phyloP scores from a whole-genome alignment of 2,329 filamentous ascomycete species.

The Beauveria caledonica region DNA sequence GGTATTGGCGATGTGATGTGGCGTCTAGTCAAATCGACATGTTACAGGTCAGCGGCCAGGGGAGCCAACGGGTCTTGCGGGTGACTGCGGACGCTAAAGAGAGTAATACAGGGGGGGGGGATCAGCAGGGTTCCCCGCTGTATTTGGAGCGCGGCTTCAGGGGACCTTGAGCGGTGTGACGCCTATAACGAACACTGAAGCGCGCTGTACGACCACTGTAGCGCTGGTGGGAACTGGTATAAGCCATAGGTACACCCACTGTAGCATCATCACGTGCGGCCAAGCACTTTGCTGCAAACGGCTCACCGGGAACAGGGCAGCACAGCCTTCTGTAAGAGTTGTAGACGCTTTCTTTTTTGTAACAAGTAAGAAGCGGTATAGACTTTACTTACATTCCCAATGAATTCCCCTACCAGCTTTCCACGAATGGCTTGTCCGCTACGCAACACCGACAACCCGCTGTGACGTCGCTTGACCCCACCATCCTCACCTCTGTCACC shows the following conservation, averaged over 20 bases:
- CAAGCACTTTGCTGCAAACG: no score
- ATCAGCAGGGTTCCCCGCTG: neutral
- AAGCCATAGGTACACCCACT: no score
- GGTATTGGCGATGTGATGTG: slow-evolving; percentile 7
- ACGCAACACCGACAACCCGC: neutral
- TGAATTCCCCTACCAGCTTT: no score
- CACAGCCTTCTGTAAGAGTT: no score
- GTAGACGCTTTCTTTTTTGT: no score
- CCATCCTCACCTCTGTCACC: neutral
- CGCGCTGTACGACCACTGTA: neutral
- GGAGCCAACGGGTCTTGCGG: neutral
- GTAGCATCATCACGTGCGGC: no score
- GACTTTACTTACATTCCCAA: no score
- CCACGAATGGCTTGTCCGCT: no score
- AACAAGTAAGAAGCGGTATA: no score
- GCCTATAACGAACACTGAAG: neutral
- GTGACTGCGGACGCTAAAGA: neutral
- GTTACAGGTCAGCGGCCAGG: neutral
- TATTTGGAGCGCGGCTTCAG: neutral
- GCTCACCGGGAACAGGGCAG: no score
- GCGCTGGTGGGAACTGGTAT: no score
- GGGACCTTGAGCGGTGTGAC: neutral
- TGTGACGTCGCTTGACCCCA: slow-evolving; percentile 9
- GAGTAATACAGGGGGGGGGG: neutral
- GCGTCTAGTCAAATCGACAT: neutral